phyloP scores from a whole-genome alignment of 352 stramenopile species.

The Globisporangium emineosum region DNA sequence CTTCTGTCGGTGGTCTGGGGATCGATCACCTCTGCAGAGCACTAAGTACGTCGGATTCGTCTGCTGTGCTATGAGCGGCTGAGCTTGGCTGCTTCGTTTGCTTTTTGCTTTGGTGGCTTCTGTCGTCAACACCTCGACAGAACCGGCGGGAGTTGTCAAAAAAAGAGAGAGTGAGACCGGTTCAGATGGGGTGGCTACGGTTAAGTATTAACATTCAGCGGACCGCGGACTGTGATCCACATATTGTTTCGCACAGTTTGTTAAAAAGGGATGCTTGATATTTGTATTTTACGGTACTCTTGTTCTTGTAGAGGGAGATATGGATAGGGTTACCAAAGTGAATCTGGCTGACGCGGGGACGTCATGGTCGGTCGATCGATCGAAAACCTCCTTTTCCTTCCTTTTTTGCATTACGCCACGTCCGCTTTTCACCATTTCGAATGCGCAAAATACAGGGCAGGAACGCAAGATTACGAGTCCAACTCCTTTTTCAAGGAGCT shows the following conservation, averaged over 20 bases:
- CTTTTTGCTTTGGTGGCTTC: constrained; percentile 6
- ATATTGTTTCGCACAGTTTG: not conserved
- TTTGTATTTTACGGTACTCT: not conserved
- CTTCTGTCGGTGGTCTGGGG: not conserved
- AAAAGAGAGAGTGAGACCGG: not conserved
- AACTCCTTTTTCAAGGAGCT: not conserved
- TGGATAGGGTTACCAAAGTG: not conserved
- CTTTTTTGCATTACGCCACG: not conserved
- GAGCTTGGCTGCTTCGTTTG: not conserved
- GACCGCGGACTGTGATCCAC: not conserved
- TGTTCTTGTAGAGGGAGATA: too few relatives aligned
- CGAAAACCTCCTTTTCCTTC: not conserved
- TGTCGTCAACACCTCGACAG: constrained; percentile 6
- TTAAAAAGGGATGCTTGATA: not conserved
- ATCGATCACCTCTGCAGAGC: not conserved
- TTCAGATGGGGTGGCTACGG: not conserved
- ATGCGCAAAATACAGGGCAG: not conserved
- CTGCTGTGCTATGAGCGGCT: constrained; percentile 1
- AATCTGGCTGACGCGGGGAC: not conserved
- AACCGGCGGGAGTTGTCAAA: not conserved
- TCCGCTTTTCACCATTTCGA: not conserved
- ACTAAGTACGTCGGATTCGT: not conserved
- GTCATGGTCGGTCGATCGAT: not conserved
- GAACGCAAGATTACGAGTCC: not conserved
- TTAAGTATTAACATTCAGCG: not conserved